A percentile compares a stretch with the other conserved stretches of the same genome.
Evolutionary conservation across 2,329 filamentous ascomycete genomes (phyloP).

Genomic region (Zymoseptoria brevis): DNA sequence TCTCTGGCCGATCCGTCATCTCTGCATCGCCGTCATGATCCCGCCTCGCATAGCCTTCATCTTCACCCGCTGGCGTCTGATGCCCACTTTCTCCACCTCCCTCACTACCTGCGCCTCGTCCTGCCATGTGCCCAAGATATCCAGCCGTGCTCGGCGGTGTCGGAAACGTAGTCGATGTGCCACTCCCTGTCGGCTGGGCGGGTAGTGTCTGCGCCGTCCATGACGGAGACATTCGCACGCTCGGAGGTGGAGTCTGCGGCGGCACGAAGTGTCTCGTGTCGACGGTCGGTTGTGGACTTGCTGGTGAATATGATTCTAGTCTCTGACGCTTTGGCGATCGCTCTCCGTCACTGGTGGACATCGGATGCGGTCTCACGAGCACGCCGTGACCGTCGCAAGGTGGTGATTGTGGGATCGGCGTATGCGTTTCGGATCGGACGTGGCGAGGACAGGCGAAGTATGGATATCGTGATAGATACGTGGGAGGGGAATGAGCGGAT

Average conservation of each 20-base stretch:
- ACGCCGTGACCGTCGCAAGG: conserved; percentile 1
- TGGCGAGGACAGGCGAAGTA: background rate
- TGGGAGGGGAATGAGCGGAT: background rate
- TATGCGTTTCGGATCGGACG: background rate
- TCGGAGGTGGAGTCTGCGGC: conserved; percentile 42
- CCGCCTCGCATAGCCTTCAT: conserved; percentile 9
- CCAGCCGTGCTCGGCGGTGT: conserved; percentile 38
- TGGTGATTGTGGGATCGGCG: background rate
- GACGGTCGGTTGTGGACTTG: conserved; percentile 28
- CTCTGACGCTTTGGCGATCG: conserved; percentile 31
- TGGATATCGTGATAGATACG: background rate
- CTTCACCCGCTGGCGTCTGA: conserved; percentile 22
- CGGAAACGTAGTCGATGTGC: conserved; percentile 21
- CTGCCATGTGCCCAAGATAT: conserved; percentile 22
- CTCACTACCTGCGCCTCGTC: conserved; percentile 17
- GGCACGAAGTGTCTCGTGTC: conserved; percentile 34
- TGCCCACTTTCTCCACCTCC: conserved; percentile 18
- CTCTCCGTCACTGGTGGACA: conserved; percentile 25
- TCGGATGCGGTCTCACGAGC: conserved; percentile 10
- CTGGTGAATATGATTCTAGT: conserved; percentile 37
- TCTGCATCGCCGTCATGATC: conserved; percentile 37
- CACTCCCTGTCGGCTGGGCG: conserved; percentile 2
- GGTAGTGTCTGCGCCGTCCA: conserved; percentile 27
- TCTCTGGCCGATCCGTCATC: conserved; percentile 30
- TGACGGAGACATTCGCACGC: conserved; percentile 41